phyloP scores from a whole-genome alignment of 2,329 filamentous ascomycete genomes.

The Cytospora schulzeri region DNA sequence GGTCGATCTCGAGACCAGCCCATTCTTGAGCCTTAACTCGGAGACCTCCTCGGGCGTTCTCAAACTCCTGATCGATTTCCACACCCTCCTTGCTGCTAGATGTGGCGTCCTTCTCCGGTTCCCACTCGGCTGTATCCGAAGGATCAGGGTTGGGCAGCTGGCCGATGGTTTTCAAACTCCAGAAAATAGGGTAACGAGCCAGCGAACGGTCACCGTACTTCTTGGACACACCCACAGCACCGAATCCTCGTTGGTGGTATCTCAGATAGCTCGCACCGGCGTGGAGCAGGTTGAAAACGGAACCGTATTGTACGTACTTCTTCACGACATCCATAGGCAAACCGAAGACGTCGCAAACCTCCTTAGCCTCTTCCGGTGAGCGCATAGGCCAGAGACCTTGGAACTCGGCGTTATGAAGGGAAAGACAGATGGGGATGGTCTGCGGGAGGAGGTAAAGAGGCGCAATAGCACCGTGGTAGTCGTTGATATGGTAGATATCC shows the following conservation, averaged over 20 bases:
- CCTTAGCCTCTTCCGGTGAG: slow-evolving; percentile 60
- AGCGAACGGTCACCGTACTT: slow-evolving; percentile 70
- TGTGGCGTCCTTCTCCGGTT: slow-evolving; percentile 48
- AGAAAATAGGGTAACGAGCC: slow-evolving; percentile 69
- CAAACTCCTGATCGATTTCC: slow-evolving; percentile 57
- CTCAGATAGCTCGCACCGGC: slow-evolving; percentile 64
- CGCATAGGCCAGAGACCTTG: slow-evolving; percentile 69
- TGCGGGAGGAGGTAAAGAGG: slow-evolving; percentile 66
- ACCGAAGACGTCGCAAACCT: slow-evolving; percentile 66
- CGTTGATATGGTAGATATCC: slow-evolving; percentile 45
- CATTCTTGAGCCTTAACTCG: slow-evolving; percentile 67
- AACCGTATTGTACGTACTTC: slow-evolving; percentile 66
- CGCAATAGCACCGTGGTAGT: slow-evolving; percentile 47
- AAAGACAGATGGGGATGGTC: slow-evolving; percentile 62
- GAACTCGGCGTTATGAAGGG: slow-evolving; percentile 69
- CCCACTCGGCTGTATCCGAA: slow-evolving; percentile 62
- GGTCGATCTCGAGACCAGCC: slow-evolving; percentile 65
- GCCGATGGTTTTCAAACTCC: slow-evolving; percentile 64
- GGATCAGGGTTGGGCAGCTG: slow-evolving; percentile 67
- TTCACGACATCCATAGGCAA: slow-evolving; percentile 56
- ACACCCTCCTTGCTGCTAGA: slow-evolving; percentile 50
- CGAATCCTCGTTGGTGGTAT: slow-evolving; percentile 65
- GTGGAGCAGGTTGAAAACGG: slow-evolving; percentile 67
- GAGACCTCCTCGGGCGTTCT: slow-evolving; percentile 54
- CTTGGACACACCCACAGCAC: slow-evolving; percentile 65